Evolutionary conservation across 345 rosid genomes (phyloP).

Genomic region (Laguncularia racemosa): DNA sequence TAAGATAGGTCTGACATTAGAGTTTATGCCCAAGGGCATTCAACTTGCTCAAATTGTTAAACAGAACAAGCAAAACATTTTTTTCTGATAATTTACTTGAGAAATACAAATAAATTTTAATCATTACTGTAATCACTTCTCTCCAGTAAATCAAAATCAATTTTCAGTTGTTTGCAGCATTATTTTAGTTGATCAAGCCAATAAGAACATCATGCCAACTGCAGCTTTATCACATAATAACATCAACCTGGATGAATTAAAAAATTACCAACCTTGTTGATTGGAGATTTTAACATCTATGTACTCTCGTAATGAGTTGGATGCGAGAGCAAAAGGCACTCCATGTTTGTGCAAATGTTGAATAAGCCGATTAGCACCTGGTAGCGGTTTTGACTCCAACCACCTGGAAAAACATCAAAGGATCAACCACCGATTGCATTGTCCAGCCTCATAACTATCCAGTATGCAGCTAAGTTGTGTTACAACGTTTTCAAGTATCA

Average conservation of each 20-base stretch:
- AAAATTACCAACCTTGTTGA: constrained; percentile 22
- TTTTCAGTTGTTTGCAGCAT: no score
- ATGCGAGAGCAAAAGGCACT: constrained; percentile 38
- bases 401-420: constrained; percentile 19
- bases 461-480: not conserved
- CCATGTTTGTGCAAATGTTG: constrained; percentile 24
- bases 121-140: no score
- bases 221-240: no score
- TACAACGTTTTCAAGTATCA: not conserved
- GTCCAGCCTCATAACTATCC: not conserved
- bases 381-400: constrained; percentile 27
- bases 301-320: constrained; percentile 31
- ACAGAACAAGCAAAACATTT: no score
- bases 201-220: no score
- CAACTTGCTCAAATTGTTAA: no score
- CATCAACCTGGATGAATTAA: not conserved
- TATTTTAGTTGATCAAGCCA: no score
- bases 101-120: no score
- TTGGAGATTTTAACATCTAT: constrained; percentile 26
- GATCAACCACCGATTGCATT: not conserved
- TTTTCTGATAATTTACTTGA: no score
- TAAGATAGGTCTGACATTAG: no score
- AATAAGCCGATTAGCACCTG: constrained; percentile 36
- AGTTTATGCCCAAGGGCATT: no score
- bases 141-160: no score